phyloP scores from a whole-genome alignment of 345 rosid genomes.

The Eucalyptus sp. region DNA sequence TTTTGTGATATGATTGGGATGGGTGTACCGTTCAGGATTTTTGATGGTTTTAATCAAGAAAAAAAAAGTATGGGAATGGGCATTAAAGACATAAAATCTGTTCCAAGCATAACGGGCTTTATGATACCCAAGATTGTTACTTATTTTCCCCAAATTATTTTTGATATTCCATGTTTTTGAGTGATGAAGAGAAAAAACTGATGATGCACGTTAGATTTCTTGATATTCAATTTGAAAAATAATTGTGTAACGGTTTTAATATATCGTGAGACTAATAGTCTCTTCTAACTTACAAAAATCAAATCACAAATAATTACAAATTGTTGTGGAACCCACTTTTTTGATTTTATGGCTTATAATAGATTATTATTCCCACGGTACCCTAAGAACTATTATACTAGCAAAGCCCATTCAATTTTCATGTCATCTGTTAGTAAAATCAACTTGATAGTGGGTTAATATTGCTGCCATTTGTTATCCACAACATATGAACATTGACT shows the following conservation, averaged over 20 bases:
- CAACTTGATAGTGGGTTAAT: fast-evolving
- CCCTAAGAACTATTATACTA: fast-evolving
- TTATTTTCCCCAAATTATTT: neutral
- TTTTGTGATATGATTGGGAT: neutral
- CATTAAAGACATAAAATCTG: neutral
- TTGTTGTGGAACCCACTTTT: no score
- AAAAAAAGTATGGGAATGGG: neutral
- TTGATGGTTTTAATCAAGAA: neutral
- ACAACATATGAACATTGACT: neutral
- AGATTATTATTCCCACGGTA: no score
- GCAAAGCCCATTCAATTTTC: fast-evolving
- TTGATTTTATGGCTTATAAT: no score
- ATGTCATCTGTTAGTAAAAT: neutral
- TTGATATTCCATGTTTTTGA: neutral
- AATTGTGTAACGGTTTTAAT: fast-evolving
- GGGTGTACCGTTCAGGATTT: neutral
- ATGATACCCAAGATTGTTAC: neutral
- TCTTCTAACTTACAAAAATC: no score
- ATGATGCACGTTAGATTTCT: neutral
- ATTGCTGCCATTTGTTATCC: neutral
- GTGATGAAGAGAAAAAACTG: neutral
- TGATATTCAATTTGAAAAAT: no score
- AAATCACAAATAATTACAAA: no score
- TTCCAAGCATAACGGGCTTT: neutral
- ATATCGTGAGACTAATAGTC: fast-evolving